Base-by-base conservation (phyloP, 306 rosid genomes). In the Albizia julibrissin region DNA sequence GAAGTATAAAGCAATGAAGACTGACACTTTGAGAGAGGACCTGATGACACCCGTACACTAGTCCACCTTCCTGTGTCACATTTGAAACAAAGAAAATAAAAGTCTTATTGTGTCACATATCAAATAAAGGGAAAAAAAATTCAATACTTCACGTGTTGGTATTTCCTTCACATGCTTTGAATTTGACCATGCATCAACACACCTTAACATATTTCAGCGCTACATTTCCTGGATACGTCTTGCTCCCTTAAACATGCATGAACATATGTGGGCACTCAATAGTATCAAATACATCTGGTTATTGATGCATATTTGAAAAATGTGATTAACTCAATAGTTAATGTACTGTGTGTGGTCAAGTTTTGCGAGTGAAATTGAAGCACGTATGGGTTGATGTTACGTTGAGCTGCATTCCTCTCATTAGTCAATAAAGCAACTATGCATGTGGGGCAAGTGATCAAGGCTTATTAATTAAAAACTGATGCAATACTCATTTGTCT, bases 61-160 rank as follows among this genome's bases (percentile, higher is more conserved):
- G 77, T 50, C 77, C 77, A 73, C 44, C 44, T 73, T 73, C 77
- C 77, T 73, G 65, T 9, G 40, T 50, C 77, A 49, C 43, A 73
- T 73, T 39, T 73, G 44, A 73, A 31, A 49, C 56, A 31, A 49
- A 19, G 65, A 22, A 54, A 58, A 22, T 58, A 22, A 24, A 58
- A 58, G 10, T 58, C 62, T 54, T 21, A 54, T 21, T 10, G 62
- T 46, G 39, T 29, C 77, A 47, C 24, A 72, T 27, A 39, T 73
- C 77, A 47, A 21, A 49, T 73, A 73, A 31, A 29, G 77, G 34
- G 31, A 13, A 10, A 19, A 29, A 33, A 49, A 29, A 2, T 2
- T 50, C 44, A 49, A 10, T 42, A 10, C 21, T 18, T 52, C 21
- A 69, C 54, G 19, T 31, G 59, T 26, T 44, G n/a, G 24, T 29